Conservation (phyloP, 208 protist genomes). For the Crithidia mellificae region DNA sequence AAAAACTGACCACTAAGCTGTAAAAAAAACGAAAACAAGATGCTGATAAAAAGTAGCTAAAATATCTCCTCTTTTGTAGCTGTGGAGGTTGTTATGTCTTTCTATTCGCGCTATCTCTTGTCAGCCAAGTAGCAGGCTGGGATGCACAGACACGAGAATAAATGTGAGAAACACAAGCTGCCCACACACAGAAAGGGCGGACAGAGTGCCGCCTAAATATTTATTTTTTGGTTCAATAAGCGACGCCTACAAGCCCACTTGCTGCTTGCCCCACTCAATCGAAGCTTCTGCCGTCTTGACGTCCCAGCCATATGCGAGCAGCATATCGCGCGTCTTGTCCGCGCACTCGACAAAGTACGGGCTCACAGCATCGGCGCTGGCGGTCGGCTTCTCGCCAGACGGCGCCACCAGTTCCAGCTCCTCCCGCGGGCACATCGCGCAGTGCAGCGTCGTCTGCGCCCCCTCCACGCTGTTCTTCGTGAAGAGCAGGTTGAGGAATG, state of each 20-base stretch:
- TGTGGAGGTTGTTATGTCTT: no score
- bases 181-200: background rate
- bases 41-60: no score
- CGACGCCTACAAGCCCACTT: constrained; percentile 44
- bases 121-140: no score
- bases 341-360: constrained; percentile 88
- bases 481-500: constrained; percentile 40
- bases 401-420: constrained; percentile 70
- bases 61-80: no score
- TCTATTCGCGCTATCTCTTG: no score
- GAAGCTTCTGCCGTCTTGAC: constrained; percentile 64
- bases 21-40: no score
- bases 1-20: no score
- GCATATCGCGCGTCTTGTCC: constrained; percentile 60
- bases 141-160: no score
- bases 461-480: constrained; percentile 75
- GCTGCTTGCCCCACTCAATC: constrained; percentile 63
- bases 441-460: constrained; percentile 87
- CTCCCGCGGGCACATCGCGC: constrained; percentile 74
- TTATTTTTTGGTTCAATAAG: no score
- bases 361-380: constrained; percentile 41
- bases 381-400: constrained; percentile 7
- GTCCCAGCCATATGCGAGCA: constrained; percentile 82
- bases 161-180: no score
- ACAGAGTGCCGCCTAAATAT: no score